phyloP scores from a whole-genome alignment of 805 yeast genomes.

The Kuraishia cidri region DNA sequence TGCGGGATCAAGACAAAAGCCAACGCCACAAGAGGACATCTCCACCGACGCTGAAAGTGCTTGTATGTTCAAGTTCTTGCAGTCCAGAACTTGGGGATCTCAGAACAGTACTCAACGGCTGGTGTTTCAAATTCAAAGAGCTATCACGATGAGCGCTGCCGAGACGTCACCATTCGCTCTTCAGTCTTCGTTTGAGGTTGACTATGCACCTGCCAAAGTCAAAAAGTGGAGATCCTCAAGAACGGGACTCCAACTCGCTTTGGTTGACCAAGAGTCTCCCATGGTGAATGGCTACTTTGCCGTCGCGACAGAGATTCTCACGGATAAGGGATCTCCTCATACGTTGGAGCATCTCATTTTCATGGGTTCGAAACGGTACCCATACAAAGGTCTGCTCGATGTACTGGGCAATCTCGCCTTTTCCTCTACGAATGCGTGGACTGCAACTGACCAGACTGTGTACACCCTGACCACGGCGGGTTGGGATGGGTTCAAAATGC shows the following conservation, averaged over 20 bases:
- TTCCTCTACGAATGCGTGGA: conserved; percentile 94
- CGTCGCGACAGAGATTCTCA: conserved; percentile 84
- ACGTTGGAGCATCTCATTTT: conserved; percentile 91
- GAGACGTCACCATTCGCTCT: too few species aligned
- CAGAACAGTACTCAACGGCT: too few species aligned
- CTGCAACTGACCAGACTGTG: conserved; percentile 91
- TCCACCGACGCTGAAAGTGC: too few species aligned
- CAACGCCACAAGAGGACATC: too few species aligned
- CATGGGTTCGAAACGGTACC: conserved; percentile 86
- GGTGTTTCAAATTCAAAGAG: too few species aligned
- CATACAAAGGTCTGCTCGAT: conserved; percentile 88
- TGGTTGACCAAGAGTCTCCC: conserved; percentile 76
- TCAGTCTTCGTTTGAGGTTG: conserved; percentile 48
- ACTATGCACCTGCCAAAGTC: conserved; percentile 64
- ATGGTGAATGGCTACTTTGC: conserved; percentile 91
- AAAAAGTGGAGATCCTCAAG: conserved; percentile 72
- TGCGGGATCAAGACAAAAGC: too few species aligned
- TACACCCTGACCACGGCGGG: conserved; percentile 91
- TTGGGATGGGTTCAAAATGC: conserved; percentile 83
- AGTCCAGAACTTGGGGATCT: too few species aligned
- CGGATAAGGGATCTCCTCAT: conserved; percentile 91
- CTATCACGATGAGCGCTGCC: too few species aligned
- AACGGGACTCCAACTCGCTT: conserved; percentile 77
- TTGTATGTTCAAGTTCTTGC: too few species aligned
- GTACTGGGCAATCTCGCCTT: conserved; percentile 76